Evolutionary conservation across 129 eudicot genomes (phyloP).

Genomic region (Flaveria bidentis): DNA sequence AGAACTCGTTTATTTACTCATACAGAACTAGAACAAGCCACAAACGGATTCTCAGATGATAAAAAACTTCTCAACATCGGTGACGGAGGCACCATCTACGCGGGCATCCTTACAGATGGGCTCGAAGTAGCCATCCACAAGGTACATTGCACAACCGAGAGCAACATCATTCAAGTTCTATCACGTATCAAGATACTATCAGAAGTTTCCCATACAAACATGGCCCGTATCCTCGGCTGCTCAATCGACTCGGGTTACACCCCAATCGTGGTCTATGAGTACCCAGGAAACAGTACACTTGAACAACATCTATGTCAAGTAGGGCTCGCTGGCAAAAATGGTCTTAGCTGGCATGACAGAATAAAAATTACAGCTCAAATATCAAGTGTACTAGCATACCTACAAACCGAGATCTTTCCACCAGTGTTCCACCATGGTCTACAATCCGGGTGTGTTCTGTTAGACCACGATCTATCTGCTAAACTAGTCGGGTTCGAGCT

Average conservation of each 20-base stretch:
- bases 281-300: conserved; percentile 71
- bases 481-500: conserved; percentile 66
- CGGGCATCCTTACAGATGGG: conserved; percentile 58
- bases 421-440: conserved; percentile 73
- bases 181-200: conserved; percentile 59
- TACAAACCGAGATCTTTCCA: conserved; percentile 67
- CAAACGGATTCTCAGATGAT: conserved; percentile 59
- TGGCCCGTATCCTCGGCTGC: conserved; percentile 84
- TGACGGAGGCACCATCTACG: conserved; percentile 42
- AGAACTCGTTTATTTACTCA: conserved; percentile 60
- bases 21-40: conserved; percentile 79
- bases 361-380: conserved; percentile 61
- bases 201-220: conserved; percentile 54
- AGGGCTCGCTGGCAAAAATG: conserved; percentile 34
- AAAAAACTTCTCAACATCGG: conserved; percentile 47
- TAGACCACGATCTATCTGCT: conserved; percentile 57
- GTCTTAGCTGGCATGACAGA: conserved; percentile 69
- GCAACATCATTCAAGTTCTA: conserved; percentile 56
- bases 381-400: conserved; percentile 63
- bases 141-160: conserved; percentile 57
- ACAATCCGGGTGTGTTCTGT: conserved; percentile 50
- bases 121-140: conserved; percentile 62
- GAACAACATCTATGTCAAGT: conserved; percentile 46
- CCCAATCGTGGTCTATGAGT: conserved; percentile 67
- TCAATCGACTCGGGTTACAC: conserved; percentile 67